These are phyloP conservation scores for Stachybotrys chartarum DNA, from an alignment of 2,329 filamentous ascomycete species.

Conservation along the genomic window DNA sequence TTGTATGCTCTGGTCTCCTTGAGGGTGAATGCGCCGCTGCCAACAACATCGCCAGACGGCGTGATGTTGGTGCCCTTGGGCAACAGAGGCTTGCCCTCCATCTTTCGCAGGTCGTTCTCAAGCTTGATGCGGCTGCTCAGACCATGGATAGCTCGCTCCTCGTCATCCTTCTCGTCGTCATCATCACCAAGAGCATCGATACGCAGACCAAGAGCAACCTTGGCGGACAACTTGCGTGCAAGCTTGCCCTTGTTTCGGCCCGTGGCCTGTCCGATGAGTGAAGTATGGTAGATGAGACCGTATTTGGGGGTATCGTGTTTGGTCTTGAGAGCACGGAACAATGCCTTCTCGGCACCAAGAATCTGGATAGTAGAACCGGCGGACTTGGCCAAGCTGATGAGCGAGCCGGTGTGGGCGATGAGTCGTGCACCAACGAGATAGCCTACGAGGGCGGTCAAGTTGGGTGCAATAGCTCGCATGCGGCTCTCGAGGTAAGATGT, in stretches of 20 bases:
- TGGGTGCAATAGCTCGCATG: slow-evolving; percentile 96
- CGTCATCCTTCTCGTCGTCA: slow-evolving; percentile 70
- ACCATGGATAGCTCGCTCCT: slow-evolving; percentile 79
- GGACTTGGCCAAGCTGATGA: slow-evolving; percentile 91
- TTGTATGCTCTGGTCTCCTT: slow-evolving; percentile 96
- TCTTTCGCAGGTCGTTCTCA: slow-evolving; percentile 65
- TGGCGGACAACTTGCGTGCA: slow-evolving; percentile 89
- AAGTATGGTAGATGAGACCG: slow-evolving; percentile 87
- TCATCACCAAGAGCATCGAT: slow-evolving; percentile 65
- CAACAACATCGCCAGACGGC: slow-evolving; percentile 58
- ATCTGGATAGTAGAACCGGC: slow-evolving; percentile 97
- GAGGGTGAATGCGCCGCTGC: slow-evolving; percentile 76
- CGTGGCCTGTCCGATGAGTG: slow-evolving; percentile 90
- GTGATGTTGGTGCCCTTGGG: slow-evolving; percentile 68
- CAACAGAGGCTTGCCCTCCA: slow-evolving; percentile 87
- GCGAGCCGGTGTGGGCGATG: slow-evolving; percentile 88
- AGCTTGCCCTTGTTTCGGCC: slow-evolving; percentile 99
- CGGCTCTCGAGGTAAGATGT: slow-evolving; percentile 83
- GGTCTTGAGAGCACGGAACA: slow-evolving; percentile 97
- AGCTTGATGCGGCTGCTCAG: slow-evolving; percentile 64
- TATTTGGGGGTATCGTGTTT: slow-evolving; percentile 99
- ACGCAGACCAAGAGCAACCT: slow-evolving; percentile 86
- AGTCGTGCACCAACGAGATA: slow-evolving; percentile 90
- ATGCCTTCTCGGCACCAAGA: slow-evolving; percentile 94
- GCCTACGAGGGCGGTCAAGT: slow-evolving; percentile 86